Evolutionary conservation across 1,284 basidiomycete species (phyloP).

Genomic region (Apiotrichum domesticum): DNA sequence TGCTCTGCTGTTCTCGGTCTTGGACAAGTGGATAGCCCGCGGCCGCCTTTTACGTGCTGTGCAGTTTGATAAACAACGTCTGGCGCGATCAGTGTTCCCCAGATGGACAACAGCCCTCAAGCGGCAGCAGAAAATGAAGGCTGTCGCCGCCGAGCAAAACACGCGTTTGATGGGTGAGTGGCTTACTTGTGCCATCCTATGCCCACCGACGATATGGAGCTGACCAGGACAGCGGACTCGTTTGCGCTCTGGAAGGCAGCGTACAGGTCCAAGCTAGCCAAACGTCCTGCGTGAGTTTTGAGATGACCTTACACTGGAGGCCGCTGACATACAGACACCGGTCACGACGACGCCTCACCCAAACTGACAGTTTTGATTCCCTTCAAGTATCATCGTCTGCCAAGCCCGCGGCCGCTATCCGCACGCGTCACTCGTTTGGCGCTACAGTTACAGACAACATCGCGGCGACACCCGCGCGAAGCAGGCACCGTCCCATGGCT

Average conservation of each 20-base stretch:
- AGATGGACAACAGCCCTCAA: constrained; percentile 12
- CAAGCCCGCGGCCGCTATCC: not conserved
- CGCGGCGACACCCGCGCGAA: not conserved
- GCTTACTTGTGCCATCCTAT: not conserved
- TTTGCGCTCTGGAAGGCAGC: constrained; percentile 32
- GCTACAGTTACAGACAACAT: not conserved
- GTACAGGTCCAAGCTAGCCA: constrained; percentile 18
- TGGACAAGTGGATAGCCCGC: constrained; percentile 36
- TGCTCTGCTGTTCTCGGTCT: constrained; percentile 34
- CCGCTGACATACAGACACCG: constrained; percentile 11
- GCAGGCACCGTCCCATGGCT: not conserved
- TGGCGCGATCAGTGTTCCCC: constrained; percentile 10
- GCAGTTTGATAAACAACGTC: constrained; percentile 14
- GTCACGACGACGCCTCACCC: constrained; percentile 16
- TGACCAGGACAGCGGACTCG: constrained; percentile 25
- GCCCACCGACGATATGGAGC: not conserved
- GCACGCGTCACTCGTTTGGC: not conserved
- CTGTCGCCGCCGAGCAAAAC: constrained; percentile 10
- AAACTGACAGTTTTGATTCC: not conserved
- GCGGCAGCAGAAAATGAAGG: constrained; percentile 7
- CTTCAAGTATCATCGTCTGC: not conserved
- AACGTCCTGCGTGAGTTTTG: constrained; percentile 21
- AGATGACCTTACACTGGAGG: not conserved
- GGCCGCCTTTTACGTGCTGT: constrained; percentile 23
- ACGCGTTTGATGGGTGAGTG: constrained; percentile 25